Percentiles rank a stretch among this genome's conserved stretches.
These are phyloP conservation scores for Lepidium sativum DNA, from an alignment of 345 rosid species.

Conservation along the genomic window DNA sequence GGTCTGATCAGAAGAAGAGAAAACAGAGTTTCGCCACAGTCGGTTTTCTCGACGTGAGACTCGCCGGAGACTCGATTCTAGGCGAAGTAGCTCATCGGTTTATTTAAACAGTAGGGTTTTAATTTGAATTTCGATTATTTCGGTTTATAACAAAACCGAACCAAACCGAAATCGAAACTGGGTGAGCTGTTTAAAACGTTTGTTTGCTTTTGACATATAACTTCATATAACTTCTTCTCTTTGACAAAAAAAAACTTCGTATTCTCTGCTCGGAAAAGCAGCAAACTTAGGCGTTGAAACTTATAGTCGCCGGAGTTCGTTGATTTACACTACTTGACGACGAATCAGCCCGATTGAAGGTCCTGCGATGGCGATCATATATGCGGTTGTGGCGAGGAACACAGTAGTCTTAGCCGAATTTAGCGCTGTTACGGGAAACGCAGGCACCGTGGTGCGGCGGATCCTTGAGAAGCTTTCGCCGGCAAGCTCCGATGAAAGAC, in stretches of 20 bases:
- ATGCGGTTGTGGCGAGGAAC: conserved; percentile 87
- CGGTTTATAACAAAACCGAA: background rate
- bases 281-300: conserved; percentile 13
- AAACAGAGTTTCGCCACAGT: background rate
- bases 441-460: conserved; percentile 82
- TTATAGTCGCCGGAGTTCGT: conserved; percentile 11
- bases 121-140: background rate
- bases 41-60: too few relatives aligned
- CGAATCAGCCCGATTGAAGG: background rate
- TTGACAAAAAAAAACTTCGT: too few relatives aligned
- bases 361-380: conserved; percentile 68
- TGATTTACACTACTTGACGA: background rate
- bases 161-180: background rate
- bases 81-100: background rate
- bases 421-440: conserved; percentile 91
- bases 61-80: background rate
- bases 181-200: conserved; percentile 1
- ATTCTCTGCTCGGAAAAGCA: conserved; percentile 6
- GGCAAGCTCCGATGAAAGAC: conserved; percentile 53
- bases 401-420: conserved; percentile 93
- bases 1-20: background rate
- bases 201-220: background rate
- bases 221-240: too few relatives aligned
- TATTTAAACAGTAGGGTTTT: background rate
- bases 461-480: conserved; percentile 90